Base-by-base conservation (phyloP, 2,329 filamentous ascomycete species). In the Cladobotryum mycophilum region DNA sequence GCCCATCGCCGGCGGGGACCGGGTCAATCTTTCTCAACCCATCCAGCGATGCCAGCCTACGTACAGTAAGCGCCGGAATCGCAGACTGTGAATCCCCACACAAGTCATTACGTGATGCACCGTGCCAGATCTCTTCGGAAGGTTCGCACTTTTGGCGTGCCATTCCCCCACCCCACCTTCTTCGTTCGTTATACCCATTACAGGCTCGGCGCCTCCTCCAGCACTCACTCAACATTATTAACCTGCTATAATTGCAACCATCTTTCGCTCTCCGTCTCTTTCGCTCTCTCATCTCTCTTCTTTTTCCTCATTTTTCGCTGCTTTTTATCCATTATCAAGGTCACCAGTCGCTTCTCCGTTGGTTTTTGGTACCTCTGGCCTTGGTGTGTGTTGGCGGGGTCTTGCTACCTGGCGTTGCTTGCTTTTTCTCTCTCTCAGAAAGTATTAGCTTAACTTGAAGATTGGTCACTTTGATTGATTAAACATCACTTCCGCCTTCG, bases 151-250 rank as follows among this genome's bases (percentile, higher is more conserved):
- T 42, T 42, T 18, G 40, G n/a, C 46, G 42, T 38, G 41, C 48
- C 51, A 41, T 52, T 52, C 36, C 41, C 51, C 47, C 51, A 43
- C 47, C 38, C 42, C 13, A n/a, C 41, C 22, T 38, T 49, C 47
- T 41, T 41, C n/a, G n/a, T n/a, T n/a, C n/a, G 36, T 43, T 41
- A 42, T 46, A 42, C 25, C 25, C 25, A 30, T 41, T 40, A 51
- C 49, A 37, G 45, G 41, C 41, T 5, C 41, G 41, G 41, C 40
- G 35, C 45, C 45, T 22, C 48, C 38, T 46, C 48, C 49, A 47
- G 35, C 49, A 48, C 49, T 30, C 25, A 30, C 25, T 52, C 50
- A 52, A 52, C 50, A 52, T 52, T 52, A 52, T 52, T 52, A 48
- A 52, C 50, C 25, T 30, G 9, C 25, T 30, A 30, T 30, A 30